Conservation (phyloP, 768 basidiomycete genomes). For the Kwoniella newhampshirensis region DNA sequence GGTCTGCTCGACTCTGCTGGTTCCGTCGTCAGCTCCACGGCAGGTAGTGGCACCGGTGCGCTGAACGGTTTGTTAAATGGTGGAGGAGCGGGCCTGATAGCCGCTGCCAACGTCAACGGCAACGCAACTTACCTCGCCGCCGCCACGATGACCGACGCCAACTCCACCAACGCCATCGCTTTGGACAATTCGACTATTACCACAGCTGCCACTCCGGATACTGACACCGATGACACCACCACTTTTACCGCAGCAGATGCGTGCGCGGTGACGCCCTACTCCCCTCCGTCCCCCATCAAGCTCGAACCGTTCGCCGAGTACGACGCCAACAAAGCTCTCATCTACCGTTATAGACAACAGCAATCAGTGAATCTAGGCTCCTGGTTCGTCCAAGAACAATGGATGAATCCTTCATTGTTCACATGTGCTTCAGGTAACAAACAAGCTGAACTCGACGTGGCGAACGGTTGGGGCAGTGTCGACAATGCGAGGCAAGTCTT, state of each 20-base stretch:
- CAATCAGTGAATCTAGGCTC: slow-evolving; percentile 67
- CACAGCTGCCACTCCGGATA: background rate
- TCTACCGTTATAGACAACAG: slow-evolving; percentile 66
- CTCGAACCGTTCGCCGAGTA: slow-evolving; percentile 58
- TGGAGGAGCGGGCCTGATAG: slow-evolving; percentile 15
- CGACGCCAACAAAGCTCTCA: slow-evolving; percentile 58
- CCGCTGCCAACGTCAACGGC: slow-evolving; percentile 9
- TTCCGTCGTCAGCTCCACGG: slow-evolving; percentile 14
- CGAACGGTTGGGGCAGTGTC: slow-evolving; percentile 60
- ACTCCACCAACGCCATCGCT: too few species aligned
- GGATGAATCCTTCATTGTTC: slow-evolving; percentile 73
- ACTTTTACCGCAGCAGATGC: slow-evolving; percentile 3
- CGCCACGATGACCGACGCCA: background rate
- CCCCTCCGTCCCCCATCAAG: slow-evolving; percentile 30
- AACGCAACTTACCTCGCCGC: background rate
- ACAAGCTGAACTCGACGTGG: slow-evolving; percentile 66
- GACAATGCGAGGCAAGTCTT: slow-evolving; percentile 35
- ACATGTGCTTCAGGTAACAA: slow-evolving; percentile 60
- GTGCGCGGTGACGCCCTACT: slow-evolving; percentile 31
- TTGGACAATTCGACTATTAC: background rate
- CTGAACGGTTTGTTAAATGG: slow-evolving; percentile 26
- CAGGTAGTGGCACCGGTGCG: slow-evolving; percentile 12
- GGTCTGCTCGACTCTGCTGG: slow-evolving; percentile 31
- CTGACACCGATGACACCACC: background rate
- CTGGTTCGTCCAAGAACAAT: slow-evolving; percentile 71